Conservation (phyloP, 106 monocot species). For the Apostasia shenzhenica region DNA sequence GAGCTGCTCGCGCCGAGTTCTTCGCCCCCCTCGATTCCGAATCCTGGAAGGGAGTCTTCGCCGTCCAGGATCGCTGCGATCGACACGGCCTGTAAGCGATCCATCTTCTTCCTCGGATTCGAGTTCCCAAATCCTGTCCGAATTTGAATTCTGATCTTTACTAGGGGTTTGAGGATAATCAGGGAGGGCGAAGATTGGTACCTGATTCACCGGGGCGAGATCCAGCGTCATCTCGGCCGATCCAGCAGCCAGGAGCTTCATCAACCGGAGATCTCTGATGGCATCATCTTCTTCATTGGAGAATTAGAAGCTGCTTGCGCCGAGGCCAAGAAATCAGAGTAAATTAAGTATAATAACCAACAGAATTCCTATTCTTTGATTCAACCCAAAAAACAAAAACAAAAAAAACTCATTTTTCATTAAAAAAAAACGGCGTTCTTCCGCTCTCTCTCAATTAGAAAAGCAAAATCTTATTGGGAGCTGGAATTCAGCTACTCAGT, state of each 20-base stretch:
- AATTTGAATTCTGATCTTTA: too few species aligned
- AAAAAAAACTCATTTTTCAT: too few species aligned
- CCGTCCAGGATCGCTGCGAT: conserved; percentile 47
- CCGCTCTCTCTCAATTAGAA: too few species aligned
- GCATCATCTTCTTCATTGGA: conserved; percentile 49
- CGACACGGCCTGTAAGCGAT: conserved; percentile 47
- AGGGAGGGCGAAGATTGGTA: conserved; percentile 41
- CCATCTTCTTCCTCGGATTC: background rate
- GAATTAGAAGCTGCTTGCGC: conserved; percentile 39
- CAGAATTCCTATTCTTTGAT: too few species aligned
- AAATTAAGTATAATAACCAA: background rate
- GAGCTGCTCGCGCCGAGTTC: conserved; percentile 32
- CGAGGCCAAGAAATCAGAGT: conserved; percentile 15
- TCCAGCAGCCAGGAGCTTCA: background rate
- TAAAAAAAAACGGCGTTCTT: too few species aligned
- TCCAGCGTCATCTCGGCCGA: conserved; percentile 29
- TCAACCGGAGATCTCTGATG: conserved; percentile 17
- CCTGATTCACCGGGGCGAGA: conserved; percentile 47
- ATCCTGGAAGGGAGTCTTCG: conserved; percentile 50
- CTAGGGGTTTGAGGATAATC: conserved; percentile 44
- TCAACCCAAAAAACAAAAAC: too few species aligned
- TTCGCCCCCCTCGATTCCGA: conserved; percentile 37
- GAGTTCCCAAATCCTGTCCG: too few species aligned
- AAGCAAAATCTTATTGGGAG: too few species aligned
- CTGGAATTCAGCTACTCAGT: background rate